A percentile compares a stretch with the other conserved stretches of the same genome.
Conservation (phyloP, 2,329 filamentous ascomycete genomes). For the Pseudocercospora vitis region DNA sequence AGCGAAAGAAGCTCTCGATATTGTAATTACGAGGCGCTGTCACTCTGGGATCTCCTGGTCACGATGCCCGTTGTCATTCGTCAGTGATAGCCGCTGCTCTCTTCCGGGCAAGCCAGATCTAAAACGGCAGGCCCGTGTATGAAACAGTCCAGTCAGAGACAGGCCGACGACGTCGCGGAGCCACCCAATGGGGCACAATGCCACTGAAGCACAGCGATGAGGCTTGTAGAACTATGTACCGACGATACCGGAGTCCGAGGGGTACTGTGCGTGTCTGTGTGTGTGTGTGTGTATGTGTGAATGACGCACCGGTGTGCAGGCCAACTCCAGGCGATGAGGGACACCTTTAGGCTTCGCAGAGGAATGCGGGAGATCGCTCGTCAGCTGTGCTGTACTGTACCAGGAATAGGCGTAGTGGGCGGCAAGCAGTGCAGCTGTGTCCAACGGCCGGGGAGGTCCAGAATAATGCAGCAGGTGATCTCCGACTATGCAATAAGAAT, state of each 20-base stretch:
- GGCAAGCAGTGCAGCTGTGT: background rate
- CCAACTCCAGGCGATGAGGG: background rate
- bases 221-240: too few relatives aligned
- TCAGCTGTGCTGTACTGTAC: slow-evolving; percentile 6
- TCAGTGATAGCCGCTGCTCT: slow-evolving; percentile 1
- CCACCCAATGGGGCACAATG: too few relatives aligned
- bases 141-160: slow-evolving; percentile 12
- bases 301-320: slow-evolving; percentile 5
- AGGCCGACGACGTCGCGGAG: slow-evolving; percentile 11
- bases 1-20: slow-evolving; percentile 9
- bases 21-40: slow-evolving; percentile 21
- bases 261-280: background rate
- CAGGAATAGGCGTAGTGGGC: slow-evolving; percentile 4
- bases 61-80: slow-evolving; percentile 1
- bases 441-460: background rate
- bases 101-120: slow-evolving; percentile 5
- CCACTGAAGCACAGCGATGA: too few relatives aligned
- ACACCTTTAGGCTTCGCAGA: slow-evolving; percentile 4
- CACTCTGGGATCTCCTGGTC: slow-evolving; percentile 14
- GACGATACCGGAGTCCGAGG: slow-evolving; percentile 1
- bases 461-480: background rate
- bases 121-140: slow-evolving; percentile 14
- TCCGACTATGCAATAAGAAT: too few relatives aligned
- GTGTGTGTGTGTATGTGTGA: background rate
- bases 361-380: slow-evolving; percentile 17